phyloP scores from a whole-genome alignment of 106 monocot species.

The Iris macrosiphon region DNA sequence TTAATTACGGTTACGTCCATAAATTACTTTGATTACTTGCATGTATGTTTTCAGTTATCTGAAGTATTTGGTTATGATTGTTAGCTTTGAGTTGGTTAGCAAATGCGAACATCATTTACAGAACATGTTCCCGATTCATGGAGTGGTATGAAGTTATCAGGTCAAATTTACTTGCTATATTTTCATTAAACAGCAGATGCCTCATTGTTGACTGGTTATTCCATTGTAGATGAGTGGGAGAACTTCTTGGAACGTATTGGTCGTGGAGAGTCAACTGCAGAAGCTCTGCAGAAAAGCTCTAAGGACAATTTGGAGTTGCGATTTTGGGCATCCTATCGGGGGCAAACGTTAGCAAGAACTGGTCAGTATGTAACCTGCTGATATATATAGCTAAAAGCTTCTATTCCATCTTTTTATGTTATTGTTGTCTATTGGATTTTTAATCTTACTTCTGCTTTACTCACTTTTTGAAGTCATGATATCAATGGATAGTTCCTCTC shows the following conservation, averaged over 20 bases:
- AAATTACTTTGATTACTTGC: too few relatives aligned
- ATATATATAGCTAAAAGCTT: not conserved
- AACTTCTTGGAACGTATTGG: slow-evolving; percentile 89
- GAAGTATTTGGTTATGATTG: too few relatives aligned
- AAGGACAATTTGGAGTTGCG: slow-evolving; percentile 68
- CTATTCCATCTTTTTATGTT: not conserved
- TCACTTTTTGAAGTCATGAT: too few relatives aligned
- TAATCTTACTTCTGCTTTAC: too few relatives aligned
- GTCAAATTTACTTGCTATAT: too few relatives aligned
- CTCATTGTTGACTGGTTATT: slow-evolving; percentile 9
- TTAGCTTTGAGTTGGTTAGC: too few relatives aligned
- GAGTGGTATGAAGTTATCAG: too few relatives aligned
- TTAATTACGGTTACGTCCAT: too few relatives aligned
- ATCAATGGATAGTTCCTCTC: not conserved
- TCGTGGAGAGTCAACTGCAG: slow-evolving; percentile 46
- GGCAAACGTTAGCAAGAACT: slow-evolving; percentile 94
- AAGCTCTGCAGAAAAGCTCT: slow-evolving; percentile 52
- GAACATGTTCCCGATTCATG: too few relatives aligned
- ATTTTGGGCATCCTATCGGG: slow-evolving; percentile 97
- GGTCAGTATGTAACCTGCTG: slow-evolving; percentile 28
- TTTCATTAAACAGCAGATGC: too few relatives aligned
- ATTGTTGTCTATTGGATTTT: not conserved
- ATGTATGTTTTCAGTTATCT: too few relatives aligned
- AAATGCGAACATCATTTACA: too few relatives aligned
- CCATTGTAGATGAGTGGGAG: slow-evolving; percentile 79